Percentiles rank a stretch among this genome's conserved stretches.
Conservation (phyloP, 2,329 filamentous ascomycete genomes). For the Phialophora expanda region DNA sequence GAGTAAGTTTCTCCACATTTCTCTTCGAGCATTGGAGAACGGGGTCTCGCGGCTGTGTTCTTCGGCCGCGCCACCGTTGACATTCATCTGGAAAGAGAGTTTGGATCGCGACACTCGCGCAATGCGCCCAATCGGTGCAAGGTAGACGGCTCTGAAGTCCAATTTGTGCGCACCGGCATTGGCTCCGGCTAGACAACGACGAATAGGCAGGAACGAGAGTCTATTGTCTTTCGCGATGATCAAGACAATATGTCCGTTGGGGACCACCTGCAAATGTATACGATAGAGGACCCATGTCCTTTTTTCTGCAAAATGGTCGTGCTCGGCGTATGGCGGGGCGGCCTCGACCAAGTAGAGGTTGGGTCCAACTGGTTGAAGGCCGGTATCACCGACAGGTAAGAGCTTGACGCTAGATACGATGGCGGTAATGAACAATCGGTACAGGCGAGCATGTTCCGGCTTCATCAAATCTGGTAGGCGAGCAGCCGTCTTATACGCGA, state of each 20-base stretch:
- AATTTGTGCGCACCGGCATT: not conserved
- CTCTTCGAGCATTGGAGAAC: conserved; percentile 10
- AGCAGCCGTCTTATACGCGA: conserved; percentile 39
- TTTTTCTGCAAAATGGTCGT: conserved; percentile 7
- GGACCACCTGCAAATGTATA: conserved; percentile 36
- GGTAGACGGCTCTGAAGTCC: conserved; percentile 20
- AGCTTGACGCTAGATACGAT: conserved; percentile 37
- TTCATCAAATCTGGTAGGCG: conserved; percentile 38
- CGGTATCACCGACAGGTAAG: conserved; percentile 25
- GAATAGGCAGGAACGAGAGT: conserved; percentile 22
- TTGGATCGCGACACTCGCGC: conserved; percentile 11
- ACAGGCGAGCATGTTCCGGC: conserved; percentile 34
- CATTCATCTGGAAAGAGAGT: not conserved
- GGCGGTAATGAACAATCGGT: conserved; percentile 37
- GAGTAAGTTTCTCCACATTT: conserved; percentile 30
- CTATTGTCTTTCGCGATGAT: conserved; percentile 25
- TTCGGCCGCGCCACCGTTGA: not conserved
- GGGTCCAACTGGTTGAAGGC: conserved; percentile 26
- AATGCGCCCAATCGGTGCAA: conserved; percentile 30
- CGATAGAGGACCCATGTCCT: conserved; percentile 30
- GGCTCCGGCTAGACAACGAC: conserved; percentile 5
- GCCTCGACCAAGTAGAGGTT: conserved; percentile 32
- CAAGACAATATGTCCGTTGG: conserved; percentile 36
- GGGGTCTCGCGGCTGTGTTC: not conserved
- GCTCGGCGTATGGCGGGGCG: conserved; percentile 8